Conservation (phyloP, 208 protist genomes). For the Leishmania martiniquensis region DNA sequence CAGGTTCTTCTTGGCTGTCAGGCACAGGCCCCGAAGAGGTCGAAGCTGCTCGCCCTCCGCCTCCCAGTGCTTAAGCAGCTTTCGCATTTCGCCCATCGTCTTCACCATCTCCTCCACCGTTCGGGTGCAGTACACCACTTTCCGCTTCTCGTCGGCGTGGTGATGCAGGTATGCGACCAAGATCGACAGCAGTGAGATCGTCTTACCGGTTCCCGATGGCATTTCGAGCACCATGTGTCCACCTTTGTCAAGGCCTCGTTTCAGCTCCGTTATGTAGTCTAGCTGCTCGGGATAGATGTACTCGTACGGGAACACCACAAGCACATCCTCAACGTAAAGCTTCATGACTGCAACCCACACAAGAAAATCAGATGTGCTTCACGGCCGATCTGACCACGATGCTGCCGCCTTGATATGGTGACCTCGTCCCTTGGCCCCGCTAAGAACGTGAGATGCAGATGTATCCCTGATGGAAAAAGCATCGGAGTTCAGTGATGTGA, state of each 20-base stretch:
- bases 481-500: background rate
- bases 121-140: slow-evolving; percentile 99
- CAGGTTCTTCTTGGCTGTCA: slow-evolving; percentile 95
- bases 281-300: slow-evolving; percentile 99
- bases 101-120: slow-evolving; percentile 99
- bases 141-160: slow-evolving; percentile 92
- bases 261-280: slow-evolving; percentile 98
- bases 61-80: slow-evolving; percentile 83
- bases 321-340: slow-evolving; percentile 97
- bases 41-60: slow-evolving; percentile 49
- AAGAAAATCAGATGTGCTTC: background rate
- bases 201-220: slow-evolving; percentile 99
- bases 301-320: slow-evolving; percentile 98
- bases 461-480: background rate
- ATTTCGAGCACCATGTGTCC: slow-evolving; percentile 99
- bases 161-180: slow-evolving; percentile 94
- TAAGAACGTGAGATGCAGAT: background rate
- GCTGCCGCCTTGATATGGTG: background rate
- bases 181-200: slow-evolving; percentile 98
- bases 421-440: background rate
- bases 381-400: too few species aligned
- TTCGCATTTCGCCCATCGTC: slow-evolving; percentile 94
- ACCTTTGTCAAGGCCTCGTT: slow-evolving; percentile 92
- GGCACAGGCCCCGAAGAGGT: slow-evolving; percentile 79
- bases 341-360: slow-evolving; percentile 64